Evolutionary conservation across 345 rosid genomes (phyloP).

Genomic region (Populus tremula): DNA sequence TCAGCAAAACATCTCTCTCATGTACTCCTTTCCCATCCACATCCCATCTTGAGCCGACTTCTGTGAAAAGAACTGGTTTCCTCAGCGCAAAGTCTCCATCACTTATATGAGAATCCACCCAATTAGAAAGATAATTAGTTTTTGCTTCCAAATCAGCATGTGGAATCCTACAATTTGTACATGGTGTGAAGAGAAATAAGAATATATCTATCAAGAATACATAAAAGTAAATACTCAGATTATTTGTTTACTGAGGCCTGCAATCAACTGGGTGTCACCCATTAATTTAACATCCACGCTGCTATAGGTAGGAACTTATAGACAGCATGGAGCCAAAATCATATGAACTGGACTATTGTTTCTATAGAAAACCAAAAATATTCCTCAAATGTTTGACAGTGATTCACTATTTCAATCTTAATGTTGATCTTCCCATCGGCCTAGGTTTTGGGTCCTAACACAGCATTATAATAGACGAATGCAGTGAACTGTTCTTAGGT

Average conservation of each 20-base stretch:
- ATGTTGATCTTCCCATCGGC: background rate
- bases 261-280: background rate
- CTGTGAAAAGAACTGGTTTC: slow-evolving; percentile 44
- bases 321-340: background rate
- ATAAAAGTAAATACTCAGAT: background rate
- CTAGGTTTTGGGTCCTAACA: background rate
- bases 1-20: slow-evolving; percentile 27
- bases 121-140: slow-evolving; percentile 28
- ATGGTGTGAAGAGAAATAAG: background rate
- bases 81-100: slow-evolving; percentile 31
- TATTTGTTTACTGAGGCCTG: background rate
- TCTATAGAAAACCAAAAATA: background rate
- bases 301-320: background rate
- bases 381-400: background rate
- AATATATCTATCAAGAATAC: background rate
- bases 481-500: background rate
- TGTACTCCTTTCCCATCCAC: slow-evolving; percentile 9
- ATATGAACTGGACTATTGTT: background rate
- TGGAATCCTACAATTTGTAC: slow-evolving; percentile 28
- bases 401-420: background rate
- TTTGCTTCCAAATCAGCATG: slow-evolving; percentile 31
- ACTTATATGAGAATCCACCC: slow-evolving; percentile 40
- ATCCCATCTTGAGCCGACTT: slow-evolving; percentile 35
- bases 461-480: background rate
- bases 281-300: slow-evolving; percentile 3